A percentile compares a stretch with the other conserved stretches of the same genome.
Conservation (phyloP, 805 yeast species). For the Yamadazyma takamatsuzukensis region DNA sequence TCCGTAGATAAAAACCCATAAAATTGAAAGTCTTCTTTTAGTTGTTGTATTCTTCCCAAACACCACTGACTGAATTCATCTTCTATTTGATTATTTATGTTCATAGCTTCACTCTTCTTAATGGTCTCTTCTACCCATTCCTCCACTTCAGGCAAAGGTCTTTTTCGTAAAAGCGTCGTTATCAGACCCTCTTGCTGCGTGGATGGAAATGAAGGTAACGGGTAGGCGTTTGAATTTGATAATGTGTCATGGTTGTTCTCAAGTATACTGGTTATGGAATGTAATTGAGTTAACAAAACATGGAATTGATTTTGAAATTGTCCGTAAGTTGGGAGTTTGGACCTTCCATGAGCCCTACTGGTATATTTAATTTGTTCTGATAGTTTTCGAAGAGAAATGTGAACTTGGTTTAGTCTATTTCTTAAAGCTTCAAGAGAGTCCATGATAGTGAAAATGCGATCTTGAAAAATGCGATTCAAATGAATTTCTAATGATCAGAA, state of each 20-base stretch:
- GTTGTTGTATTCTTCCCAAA: conserved; percentile 46
- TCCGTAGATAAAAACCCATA: conserved; percentile 56
- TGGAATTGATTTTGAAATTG: conserved; percentile 81
- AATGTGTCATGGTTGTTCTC: conserved; percentile 58
- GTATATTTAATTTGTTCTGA: conserved; percentile 36
- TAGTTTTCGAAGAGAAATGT: conserved; percentile 35
- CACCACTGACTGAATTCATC: conserved; percentile 76
- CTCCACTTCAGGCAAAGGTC: conserved; percentile 84
- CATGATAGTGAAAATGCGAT: conserved; percentile 24
- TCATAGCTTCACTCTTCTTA: conserved; percentile 12
- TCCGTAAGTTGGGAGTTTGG: conserved; percentile 46
- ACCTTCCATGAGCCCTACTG: conserved; percentile 33
- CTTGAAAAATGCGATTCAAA: conserved; percentile 6
- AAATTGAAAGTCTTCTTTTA: conserved; percentile 55
- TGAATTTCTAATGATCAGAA: conserved; percentile 22
- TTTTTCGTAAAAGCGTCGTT: conserved; percentile 82
- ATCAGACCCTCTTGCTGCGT: conserved; percentile 77
- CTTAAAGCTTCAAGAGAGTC: conserved; percentile 40
- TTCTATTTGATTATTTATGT: conserved; percentile 17
- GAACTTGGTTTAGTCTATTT: conserved; percentile 40
- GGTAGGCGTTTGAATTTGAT: conserved; percentile 71
- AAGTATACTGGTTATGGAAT: conserved; percentile 69
- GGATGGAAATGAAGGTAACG: conserved; percentile 80
- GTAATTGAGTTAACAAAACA: conserved; percentile 77
- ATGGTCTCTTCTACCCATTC: conserved; percentile 63